A percentile compares a stretch with the other conserved stretches of the same genome.
Evolutionary conservation across 2,329 filamentous ascomycete species (phyloP).

Genomic region (Arthrobotrys conoides): DNA sequence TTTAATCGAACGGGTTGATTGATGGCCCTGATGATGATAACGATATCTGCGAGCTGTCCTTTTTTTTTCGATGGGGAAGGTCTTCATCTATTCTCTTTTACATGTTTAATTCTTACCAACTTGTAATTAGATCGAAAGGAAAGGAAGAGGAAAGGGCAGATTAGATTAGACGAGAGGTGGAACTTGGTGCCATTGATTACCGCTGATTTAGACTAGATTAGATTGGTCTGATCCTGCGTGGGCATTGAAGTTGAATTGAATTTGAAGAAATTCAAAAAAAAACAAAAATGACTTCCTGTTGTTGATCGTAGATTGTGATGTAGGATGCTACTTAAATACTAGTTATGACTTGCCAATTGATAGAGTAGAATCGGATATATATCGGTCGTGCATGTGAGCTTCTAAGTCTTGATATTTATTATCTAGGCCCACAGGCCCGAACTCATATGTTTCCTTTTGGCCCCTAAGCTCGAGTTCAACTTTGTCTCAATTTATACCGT

Average conservation of each 20-base stretch:
- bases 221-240: not conserved
- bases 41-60: not conserved
- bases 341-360: no score
- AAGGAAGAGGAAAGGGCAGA: not conserved
- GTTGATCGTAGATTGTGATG: no score
- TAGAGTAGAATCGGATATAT: no score
- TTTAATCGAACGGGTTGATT: not conserved
- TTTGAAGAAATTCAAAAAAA: not conserved
- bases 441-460: no score
- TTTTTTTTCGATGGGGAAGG: not conserved
- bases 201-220: not conserved
- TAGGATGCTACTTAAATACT: no score
- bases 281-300: not conserved
- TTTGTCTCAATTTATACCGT: no score
- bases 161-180: not conserved
- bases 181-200: not conserved
- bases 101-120: not conserved
- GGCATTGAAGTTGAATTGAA: not conserved
- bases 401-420: no score
- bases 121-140: constrained; percentile 6
- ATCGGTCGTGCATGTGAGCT: no score
- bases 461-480: no score
- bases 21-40: no score
- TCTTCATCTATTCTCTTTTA: not conserved
- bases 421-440: no score